phyloP scores from a whole-genome alignment of 2,329 filamentous ascomycete species.

The Phaeoacremonium minimum region DNA sequence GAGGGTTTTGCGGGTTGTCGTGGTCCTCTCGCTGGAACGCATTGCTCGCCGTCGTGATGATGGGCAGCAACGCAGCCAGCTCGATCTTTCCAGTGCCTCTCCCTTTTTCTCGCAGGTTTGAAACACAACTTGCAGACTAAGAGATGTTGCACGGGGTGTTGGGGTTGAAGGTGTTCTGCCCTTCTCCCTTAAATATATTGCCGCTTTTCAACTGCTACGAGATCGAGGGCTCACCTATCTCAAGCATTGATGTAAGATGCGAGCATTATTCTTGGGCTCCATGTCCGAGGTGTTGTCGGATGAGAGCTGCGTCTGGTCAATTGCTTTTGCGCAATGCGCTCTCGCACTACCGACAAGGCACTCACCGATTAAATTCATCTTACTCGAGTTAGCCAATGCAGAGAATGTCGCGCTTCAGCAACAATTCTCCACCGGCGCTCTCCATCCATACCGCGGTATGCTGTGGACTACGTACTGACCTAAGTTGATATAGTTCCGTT shows the following conservation, averaged over 20 bases:
- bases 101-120: conserved; percentile 50
- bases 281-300: conserved; percentile 69
- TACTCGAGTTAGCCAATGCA: conserved; percentile 80
- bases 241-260: conserved; percentile 15
- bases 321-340: conserved; percentile 2
- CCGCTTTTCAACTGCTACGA: conserved; percentile 34
- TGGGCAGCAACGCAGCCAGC: conserved; percentile 56
- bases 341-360: conserved; percentile 16
- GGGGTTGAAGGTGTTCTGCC: conserved; percentile 61
- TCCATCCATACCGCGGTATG: conserved; percentile 57
- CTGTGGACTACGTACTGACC: conserved; percentile 79
- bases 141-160: conserved; percentile 68
- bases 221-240: not conserved
- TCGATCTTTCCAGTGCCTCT: conserved; percentile 69
- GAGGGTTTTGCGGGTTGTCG: conserved; percentile 65
- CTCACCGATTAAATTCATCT: conserved; percentile 78
- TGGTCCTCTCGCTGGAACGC: conserved; percentile 75
- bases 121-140: conserved; percentile 43
- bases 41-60: conserved; percentile 18
- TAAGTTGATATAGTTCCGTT: conserved; percentile 68
- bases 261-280: conserved; percentile 48
- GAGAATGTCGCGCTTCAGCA: conserved; percentile 89
- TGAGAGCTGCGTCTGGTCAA: conserved; percentile 46
- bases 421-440: conserved; percentile 91
- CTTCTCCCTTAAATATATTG: conserved; percentile 78